phyloP scores from a whole-genome alignment of 805 yeast species.

The Groenewaldozyma salmanticensis region DNA sequence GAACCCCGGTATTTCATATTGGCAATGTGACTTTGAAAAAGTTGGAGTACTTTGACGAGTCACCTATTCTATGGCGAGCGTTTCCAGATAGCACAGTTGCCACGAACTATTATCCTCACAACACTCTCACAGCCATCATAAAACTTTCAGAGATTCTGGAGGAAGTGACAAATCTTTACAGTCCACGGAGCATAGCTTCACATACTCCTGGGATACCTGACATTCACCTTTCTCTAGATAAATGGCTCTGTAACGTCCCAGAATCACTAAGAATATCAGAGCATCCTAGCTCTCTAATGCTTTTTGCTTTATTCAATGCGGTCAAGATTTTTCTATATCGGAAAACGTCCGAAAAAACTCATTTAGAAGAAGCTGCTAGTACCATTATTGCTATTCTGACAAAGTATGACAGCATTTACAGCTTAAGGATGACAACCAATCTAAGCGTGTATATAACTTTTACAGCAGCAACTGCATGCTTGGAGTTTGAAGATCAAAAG shows the following conservation, averaged over 20 bases:
- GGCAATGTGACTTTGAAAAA: slow-evolving; percentile 10
- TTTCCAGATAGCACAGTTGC: not conserved
- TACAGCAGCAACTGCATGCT: slow-evolving; percentile 14
- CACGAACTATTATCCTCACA: slow-evolving; percentile 11
- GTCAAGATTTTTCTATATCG: slow-evolving; percentile 12
- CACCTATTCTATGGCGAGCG: slow-evolving; percentile 11
- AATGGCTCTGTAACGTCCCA: not conserved
- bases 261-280: not conserved
- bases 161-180: too few relatives aligned
- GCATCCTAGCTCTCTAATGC: slow-evolving; percentile 12
- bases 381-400: slow-evolving; percentile 9
- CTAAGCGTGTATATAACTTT: slow-evolving; percentile 14
- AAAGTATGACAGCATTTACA: slow-evolving; percentile 10
- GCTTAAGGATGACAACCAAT: slow-evolving; percentile 12
- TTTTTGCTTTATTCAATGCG: slow-evolving; percentile 11
- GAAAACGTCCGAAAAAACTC: too few relatives aligned
- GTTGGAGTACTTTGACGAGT: slow-evolving; percentile 9
- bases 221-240: not conserved
- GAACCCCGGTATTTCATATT: slow-evolving; percentile 13
- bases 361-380: too few relatives aligned
- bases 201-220: not conserved
- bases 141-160: slow-evolving; percentile 13
- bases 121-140: slow-evolving; percentile 13
- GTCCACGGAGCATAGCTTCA: too few relatives aligned
- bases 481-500: slow-evolving; percentile 3